Evolutionary conservation across 352 stramenopile genomes (phyloP), one percentile per base, ranked within the genome.

Genomic region (Globisporangium megalacanthum): DNA sequence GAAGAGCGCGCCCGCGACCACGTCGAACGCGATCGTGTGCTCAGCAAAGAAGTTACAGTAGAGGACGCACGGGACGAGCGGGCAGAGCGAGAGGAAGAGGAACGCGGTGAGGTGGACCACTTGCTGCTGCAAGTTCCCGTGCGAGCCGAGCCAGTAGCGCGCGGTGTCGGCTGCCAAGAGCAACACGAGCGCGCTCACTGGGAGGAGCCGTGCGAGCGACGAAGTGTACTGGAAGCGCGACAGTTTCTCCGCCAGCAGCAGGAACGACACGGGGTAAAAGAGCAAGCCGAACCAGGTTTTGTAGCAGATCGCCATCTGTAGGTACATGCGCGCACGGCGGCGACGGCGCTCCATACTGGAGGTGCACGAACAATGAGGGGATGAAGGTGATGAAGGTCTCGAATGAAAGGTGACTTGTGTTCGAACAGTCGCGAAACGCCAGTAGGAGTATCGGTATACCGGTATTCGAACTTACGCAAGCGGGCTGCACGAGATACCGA

Each of bases 61-160:
- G 11, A 85, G 47, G 36, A 88, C 62, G 45, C 69, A 73, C 37
- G 80, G 80, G 2, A 83, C 51, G 48, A 83, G 48, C 6, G 78
- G 80, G 44, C 80, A 90, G 36, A 79, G 57, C 17, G 79, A 80
- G 45, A 90, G 58, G 55, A 90, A 85, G 55, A 88, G 67, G 49
- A 88, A 89, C 20, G 73, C 77, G 14, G 77, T 82, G 50, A 89
- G 63, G 13, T 81, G 72, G 52, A 87, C 85, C 50, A 89, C 79
- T 29, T 86, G 74, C 15, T 63, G 60, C 33, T 67, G 70, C 49
- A 88, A 61, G 42, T 86, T 88, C 22, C 79, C 79, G 42, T 68
- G 61, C 22, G 72, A 81, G 6, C 77, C 77, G 48, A 90, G 65
- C 49, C 73, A 84, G 58, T 84, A 87, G 17, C 79, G 79, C 39